Evolutionary conservation across 2,329 filamentous ascomycete genomes (phyloP).

Genomic region (Pseudocercospora eumusae): DNA sequence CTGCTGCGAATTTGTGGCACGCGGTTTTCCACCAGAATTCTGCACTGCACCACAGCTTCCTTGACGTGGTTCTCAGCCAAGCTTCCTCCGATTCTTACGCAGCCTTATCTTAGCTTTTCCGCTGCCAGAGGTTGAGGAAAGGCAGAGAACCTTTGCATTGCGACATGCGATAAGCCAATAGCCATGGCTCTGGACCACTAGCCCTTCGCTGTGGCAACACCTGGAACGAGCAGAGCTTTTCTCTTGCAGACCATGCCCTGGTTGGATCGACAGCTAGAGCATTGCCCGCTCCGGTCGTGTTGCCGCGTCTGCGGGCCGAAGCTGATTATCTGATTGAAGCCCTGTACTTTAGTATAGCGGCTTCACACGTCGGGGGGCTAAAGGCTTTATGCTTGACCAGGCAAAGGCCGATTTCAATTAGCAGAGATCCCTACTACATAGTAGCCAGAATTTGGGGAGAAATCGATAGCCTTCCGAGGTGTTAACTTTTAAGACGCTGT

Average conservation of each 20-base stretch:
- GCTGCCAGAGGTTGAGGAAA: not conserved
- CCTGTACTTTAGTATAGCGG: too few species aligned
- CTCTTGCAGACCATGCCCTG: not conserved
- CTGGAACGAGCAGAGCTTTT: not conserved
- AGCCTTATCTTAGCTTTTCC: not conserved
- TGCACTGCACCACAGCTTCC: not conserved
- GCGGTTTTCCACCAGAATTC: not conserved
- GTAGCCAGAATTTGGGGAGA: too few species aligned
- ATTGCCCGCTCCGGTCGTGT: not conserved
- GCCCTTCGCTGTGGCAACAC: not conserved
- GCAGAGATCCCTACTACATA: too few species aligned
- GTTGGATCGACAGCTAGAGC: not conserved
- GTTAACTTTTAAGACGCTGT: too few species aligned
- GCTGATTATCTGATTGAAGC: not conserved
- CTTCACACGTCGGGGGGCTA: too few species aligned
- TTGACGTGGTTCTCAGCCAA: not conserved
- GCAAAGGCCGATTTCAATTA: too few species aligned
- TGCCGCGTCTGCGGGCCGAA: not conserved
- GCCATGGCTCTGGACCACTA: not conserved
- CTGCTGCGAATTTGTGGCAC: not conserved
- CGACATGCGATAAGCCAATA: not conserved
- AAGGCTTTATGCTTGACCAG: too few species aligned
- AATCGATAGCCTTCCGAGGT: too few species aligned
- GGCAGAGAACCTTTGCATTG: not conserved
- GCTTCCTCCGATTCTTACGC: not conserved